These are phyloP conservation scores for Pseudoperonospora humuli DNA, from an alignment of 352 stramenopile species.

Conservation along the genomic window DNA sequence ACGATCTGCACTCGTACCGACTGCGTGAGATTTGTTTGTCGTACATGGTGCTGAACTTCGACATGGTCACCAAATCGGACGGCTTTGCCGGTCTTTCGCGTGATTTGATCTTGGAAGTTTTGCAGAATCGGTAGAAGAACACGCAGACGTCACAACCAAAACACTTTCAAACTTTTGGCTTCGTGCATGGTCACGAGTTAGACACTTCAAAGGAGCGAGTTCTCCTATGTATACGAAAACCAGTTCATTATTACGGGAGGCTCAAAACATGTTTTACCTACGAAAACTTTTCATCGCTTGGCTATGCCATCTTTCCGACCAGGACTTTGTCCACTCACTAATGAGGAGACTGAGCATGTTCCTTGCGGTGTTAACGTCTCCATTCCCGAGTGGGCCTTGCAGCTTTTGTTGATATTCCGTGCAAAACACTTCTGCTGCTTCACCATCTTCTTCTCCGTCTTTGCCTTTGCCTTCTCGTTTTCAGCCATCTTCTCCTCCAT, in stretches of 20 bases:
- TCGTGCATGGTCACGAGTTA: conserved; percentile 14
- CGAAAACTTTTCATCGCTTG: too few relatives aligned
- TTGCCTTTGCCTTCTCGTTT: too few relatives aligned
- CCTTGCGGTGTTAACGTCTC: too few relatives aligned
- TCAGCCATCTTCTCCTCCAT: too few relatives aligned
- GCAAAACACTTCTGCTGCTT: too few relatives aligned
- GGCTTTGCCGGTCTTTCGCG: conserved; percentile 77
- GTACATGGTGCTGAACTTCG: conserved; percentile 88
- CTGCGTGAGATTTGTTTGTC: conserved; percentile 85
- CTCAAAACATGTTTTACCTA: too few relatives aligned
- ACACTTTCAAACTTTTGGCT: conserved; percentile 11
- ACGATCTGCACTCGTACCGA: conserved; percentile 76
- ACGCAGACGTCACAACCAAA: conserved; percentile 12
- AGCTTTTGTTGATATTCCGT: too few relatives aligned
- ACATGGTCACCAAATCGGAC: conserved; percentile 88
- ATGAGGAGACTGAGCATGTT: too few relatives aligned
- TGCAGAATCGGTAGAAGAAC: conserved; percentile 69
- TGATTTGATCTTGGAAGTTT: conserved; percentile 84
- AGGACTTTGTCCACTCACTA: too few relatives aligned
- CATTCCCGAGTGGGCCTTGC: too few relatives aligned
- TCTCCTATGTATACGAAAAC: conserved; percentile 28
- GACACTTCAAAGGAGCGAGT: conserved; percentile 14
- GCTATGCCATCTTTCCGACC: too few relatives aligned
- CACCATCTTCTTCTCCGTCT: too few relatives aligned
- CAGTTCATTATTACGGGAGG: conserved; percentile 27